phyloP scores from a whole-genome alignment of 352 stramenopile species.

The Pythium volutum region DNA sequence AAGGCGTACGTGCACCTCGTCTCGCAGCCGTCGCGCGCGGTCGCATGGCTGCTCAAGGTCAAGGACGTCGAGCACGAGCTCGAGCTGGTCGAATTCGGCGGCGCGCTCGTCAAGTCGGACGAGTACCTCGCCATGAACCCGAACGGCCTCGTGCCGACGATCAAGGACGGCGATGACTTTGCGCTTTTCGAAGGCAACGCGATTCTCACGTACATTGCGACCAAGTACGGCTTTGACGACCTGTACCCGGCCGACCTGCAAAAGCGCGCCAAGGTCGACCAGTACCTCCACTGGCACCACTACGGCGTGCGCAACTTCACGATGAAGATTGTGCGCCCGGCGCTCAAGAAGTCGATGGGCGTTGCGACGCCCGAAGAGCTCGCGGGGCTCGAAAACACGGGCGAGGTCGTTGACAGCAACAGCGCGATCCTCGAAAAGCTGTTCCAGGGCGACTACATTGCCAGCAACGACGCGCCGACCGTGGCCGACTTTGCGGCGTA shows the following conservation, averaged over 20 bases:
- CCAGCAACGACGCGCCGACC: slow-evolving; percentile 45
- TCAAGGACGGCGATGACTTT: slow-evolving; percentile 50
- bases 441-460: slow-evolving; percentile 47
- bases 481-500: slow-evolving; percentile 60
- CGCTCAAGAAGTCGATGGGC: slow-evolving; percentile 19
- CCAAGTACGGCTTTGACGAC: slow-evolving; percentile 45
- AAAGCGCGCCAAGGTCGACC: slow-evolving; percentile 53
- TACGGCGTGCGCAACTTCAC: slow-evolving; percentile 49
- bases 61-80: slow-evolving; percentile 45
- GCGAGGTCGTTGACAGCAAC: slow-evolving; percentile 29
- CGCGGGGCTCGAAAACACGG: slow-evolving; percentile 9
- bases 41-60: slow-evolving; percentile 43
- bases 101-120: slow-evolving; percentile 18
- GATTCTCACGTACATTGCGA: slow-evolving; percentile 49
- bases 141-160: slow-evolving; percentile 43
- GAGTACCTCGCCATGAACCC: slow-evolving; percentile 56
- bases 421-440: slow-evolving; percentile 44
- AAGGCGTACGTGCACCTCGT: slow-evolving; percentile 22
- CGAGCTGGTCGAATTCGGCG: slow-evolving; percentile 19
- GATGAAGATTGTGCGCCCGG: slow-evolving; percentile 36
- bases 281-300: slow-evolving; percentile 76
- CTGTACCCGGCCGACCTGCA: slow-evolving; percentile 44
- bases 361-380: slow-evolving; percentile 15
- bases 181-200: slow-evolving; percentile 52
- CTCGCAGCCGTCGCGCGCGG: slow-evolving; percentile 23